Conservation (phyloP, 2,329 filamentous ascomycete species). For the Claviceps digitariae region DNA sequence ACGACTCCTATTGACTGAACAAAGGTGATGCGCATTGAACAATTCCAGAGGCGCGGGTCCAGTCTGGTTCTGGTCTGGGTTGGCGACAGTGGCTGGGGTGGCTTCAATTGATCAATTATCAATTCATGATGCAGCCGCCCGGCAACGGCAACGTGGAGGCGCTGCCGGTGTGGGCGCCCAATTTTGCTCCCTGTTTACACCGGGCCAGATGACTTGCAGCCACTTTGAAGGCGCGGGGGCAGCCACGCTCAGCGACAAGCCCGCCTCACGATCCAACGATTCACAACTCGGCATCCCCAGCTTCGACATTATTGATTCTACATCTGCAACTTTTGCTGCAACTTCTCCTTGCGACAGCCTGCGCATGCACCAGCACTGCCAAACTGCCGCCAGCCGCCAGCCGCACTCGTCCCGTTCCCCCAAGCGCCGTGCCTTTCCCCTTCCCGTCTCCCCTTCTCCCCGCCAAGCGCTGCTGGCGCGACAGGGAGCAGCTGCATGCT, state of each 20-base stretch:
- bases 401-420: conserved; percentile 7
- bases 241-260: conserved; percentile 9
- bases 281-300: conserved; percentile 9
- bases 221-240: conserved; percentile 9
- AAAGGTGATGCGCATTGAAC: no score
- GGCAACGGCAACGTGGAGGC: conserved; percentile 25
- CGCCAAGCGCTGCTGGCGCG: conserved; percentile 17
- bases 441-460: not conserved
- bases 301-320: conserved; percentile 8
- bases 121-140: conserved; percentile 17
- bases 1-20: no score
- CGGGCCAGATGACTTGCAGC: conserved; percentile 5
- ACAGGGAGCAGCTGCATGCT: conserved; percentile 37
- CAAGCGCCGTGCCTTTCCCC: conserved; percentile 5
- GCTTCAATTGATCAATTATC: no score
- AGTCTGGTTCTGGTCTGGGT: no score
- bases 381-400: conserved; percentile 9
- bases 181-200: conserved; percentile 35
- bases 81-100: no score
- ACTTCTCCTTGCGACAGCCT: no score
- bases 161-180: conserved; percentile 24
- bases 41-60: no score
- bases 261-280: conserved; percentile 11
- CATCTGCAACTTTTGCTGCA: not conserved
- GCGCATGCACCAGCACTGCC: not conserved